Evolutionary conservation across 768 basidiomycete species (phyloP), one percentile per base, ranked within the genome.

Genomic region (Polyporus arcularius): DNA sequence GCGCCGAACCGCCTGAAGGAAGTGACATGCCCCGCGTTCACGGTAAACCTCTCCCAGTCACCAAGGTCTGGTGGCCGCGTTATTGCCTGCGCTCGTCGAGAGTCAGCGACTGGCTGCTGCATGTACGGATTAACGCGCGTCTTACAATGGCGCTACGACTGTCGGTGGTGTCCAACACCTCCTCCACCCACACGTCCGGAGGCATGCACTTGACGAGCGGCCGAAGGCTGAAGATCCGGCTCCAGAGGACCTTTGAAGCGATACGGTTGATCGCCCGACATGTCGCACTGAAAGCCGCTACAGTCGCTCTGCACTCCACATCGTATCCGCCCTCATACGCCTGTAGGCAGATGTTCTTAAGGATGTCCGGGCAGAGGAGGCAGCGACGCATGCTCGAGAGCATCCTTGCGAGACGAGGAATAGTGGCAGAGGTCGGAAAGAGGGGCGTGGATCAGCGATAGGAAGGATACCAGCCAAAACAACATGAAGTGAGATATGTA

Each of bases 1-100:
- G 41, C 53, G n/a, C 57, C 57, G 49, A 59, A 59, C 48, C 62
- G 43, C 57, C 47, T 63, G 57, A 63, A 63, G 28, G 62, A 63
- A 14, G 53, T 58, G 3, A 63, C 62, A 4, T 40, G 38, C 9
- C 28, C 42, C 7, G 62, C 57, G 28, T 63, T 54, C 3, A 52
- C 53, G 4, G 47, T 15, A 21, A 63, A 63, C 12, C 57, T 57
- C 16, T 31, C 18, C 62, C 62, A 63, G 4, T 63, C 62, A 6
- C 48, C 32, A 4, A 42, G 26, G 47, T 59, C 57, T 12, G 62
- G 62, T 1, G 62, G 62, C 1, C 62, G 62, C 4, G 49, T 55
- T 3, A 63, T 38, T 15, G 43, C 55, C 62, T 63, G 52, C 26
- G 16, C 11, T 31, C 14, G 32, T 30, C 16, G 38, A 43, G 47